These are phyloP conservation scores for Trametes pubescens DNA, from an alignment of 1,284 basidiomycete species.

Conservation along the genomic window DNA sequence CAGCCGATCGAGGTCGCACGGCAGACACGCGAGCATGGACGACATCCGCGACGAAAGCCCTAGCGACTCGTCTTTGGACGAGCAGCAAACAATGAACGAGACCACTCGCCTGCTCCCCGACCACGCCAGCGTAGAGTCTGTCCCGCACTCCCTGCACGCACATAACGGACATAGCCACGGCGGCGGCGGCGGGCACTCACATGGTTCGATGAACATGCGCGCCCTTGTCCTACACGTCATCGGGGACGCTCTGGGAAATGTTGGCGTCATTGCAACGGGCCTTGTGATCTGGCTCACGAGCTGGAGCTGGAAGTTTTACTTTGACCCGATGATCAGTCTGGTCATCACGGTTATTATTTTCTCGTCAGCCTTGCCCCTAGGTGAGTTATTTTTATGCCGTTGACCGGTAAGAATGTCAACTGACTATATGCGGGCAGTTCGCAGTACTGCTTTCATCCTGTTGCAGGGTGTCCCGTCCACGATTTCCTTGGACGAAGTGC, in stretches of 20 bases:
- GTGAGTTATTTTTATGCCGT: constrained; percentile 52
- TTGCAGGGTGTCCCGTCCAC: constrained; percentile 94
- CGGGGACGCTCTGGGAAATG: constrained; percentile 97
- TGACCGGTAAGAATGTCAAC: neutral
- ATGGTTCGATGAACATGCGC: constrained; percentile 97
- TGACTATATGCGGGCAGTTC: constrained; percentile 59
- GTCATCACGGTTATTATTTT: constrained; percentile 98
- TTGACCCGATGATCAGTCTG: constrained; percentile 93
- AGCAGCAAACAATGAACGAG: constrained; percentile 31
- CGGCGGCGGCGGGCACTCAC: constrained; percentile 62
- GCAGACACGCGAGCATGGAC: constrained; percentile 30
- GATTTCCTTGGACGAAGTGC: constrained; percentile 89
- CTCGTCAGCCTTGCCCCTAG: constrained; percentile 92
- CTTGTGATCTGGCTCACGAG: constrained; percentile 89
- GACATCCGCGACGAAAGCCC: constrained; percentile 27
- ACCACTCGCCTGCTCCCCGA: constrained; percentile 36
- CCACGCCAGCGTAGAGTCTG: constrained; percentile 33
- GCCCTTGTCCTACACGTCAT: constrained; percentile 95
- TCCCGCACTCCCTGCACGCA: constrained; percentile 29
- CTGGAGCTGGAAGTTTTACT: constrained; percentile 88
- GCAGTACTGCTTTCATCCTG: constrained; percentile 96
- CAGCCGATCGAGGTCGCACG: constrained; percentile 42
- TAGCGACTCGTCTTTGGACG: constrained; percentile 17
- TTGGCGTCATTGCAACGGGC: constrained; percentile 96
- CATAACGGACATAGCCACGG: constrained; percentile 27